Evolutionary conservation across 2,329 filamentous ascomycete genomes (phyloP), one percentile per base, ranked within the genome.

Genomic region (Cladobotryum mycophilum): DNA sequence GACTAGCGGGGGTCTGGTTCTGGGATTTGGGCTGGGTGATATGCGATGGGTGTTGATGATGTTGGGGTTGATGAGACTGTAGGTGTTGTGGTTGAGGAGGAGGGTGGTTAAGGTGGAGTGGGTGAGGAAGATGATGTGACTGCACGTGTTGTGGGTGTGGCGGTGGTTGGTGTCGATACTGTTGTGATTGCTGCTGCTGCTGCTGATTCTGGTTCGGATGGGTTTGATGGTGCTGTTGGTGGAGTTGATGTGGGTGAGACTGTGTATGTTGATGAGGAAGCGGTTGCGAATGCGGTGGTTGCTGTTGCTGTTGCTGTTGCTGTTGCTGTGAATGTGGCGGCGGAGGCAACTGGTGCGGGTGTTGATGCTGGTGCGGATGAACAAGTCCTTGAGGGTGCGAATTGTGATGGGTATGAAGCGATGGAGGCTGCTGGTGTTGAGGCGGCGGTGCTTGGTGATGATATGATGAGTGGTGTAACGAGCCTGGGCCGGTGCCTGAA

Each of bases 321-420:
- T 51, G 53, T 6, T 47, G 50, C 35, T 45, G 44, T 52, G 51
- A 41, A 41, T 45, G 12, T 53, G 22, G 42, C 35, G 5, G 49
- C 6, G 17, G 50, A 8, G 47, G 44, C 7, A 14, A 42, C 6
- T 46, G 41, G 40, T 52, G 56, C 30, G 58, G 56, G 41, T 62
- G 60, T 37, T 58, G 56, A 41, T 57, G 60, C 30, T 60, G 60
- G 36, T 58, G 63, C 35, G 58, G 46, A 42, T 59, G 58, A 35
- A 53, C 46, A 43, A 53, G 46, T 34, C 43, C 45, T 12, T 48
- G 40, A 41, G 55, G 56, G 18, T 56, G 55, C 37, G 59, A 57
- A 40, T 58, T 55, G 33, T 53, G 49, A 43, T 55, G 60, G 35
- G 55, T 55, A 49, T 60, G 55, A 46, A 47, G 56, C 25, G 44